phyloP scores from a whole-genome alignment of 73 alveolate genomes.

The Paramecium primaurelia region DNA sequence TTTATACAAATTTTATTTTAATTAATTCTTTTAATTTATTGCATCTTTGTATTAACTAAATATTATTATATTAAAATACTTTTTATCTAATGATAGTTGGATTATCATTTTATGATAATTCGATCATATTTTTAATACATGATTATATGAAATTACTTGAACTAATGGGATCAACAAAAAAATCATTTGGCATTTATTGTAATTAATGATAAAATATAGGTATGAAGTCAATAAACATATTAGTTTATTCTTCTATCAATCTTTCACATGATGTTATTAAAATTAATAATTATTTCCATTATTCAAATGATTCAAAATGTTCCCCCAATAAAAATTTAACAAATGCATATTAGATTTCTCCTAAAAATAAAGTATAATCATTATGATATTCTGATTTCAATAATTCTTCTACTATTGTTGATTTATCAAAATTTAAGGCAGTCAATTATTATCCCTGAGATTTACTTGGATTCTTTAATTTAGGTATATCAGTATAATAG shows the following conservation, averaged over 20 bases:
- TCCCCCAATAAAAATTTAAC: conserved; percentile 71
- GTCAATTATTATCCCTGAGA: conserved; percentile 64
- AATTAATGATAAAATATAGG: conserved; percentile 70
- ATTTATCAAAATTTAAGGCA: conserved; percentile 69
- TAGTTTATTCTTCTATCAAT: conserved; percentile 57
- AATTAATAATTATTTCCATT: conserved; percentile 72
- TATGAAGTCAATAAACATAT: conserved; percentile 65
- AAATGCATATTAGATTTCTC: conserved; percentile 75
- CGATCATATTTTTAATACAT: conserved; percentile 63
- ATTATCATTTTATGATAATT: conserved; percentile 6
- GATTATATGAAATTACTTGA: conserved; percentile 70
- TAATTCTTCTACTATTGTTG: conserved; percentile 57
- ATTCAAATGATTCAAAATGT: conserved; percentile 70
- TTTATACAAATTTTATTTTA: not conserved
- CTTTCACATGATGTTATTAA: conserved; percentile 68
- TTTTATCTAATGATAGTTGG: not conserved
- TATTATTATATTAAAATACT: not conserved
- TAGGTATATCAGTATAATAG: conserved; percentile 58
- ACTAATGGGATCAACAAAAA: conserved; percentile 73
- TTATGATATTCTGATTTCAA: conserved; percentile 55
- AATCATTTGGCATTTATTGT: conserved; percentile 71
- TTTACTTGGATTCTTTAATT: conserved; percentile 43
- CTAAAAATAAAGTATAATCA: conserved; percentile 60
- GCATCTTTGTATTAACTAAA: not conserved
- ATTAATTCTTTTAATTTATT: not conserved